A percentile compares a stretch with the other conserved stretches of the same genome.
These are phyloP conservation scores for Raddia distichophylla DNA, from an alignment of 176 grass and related monocot genomes.

Conservation along the genomic window DNA sequence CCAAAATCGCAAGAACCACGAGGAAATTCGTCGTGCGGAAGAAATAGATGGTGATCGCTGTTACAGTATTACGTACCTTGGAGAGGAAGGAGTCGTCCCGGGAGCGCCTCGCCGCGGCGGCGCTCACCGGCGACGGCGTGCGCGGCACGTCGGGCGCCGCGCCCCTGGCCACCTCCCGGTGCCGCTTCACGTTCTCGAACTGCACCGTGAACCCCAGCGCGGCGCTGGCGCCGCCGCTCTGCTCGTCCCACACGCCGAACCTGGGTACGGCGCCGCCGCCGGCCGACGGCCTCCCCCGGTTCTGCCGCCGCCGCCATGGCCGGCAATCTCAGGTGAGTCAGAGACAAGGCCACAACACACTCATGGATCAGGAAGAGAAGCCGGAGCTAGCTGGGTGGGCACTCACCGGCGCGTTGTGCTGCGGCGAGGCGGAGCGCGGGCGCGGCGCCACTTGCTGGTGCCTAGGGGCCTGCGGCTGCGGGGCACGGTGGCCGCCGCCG, in stretches of 20 bases:
- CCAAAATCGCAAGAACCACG: not conserved
- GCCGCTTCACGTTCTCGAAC: constrained; percentile 71
- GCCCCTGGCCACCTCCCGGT: constrained; percentile 49
- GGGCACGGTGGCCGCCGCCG: not conserved
- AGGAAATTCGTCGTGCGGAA: not conserved
- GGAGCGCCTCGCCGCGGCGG: not conserved
- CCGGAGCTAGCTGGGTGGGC: not conserved
- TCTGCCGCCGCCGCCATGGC: not conserved
- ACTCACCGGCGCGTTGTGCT: constrained; percentile 34
- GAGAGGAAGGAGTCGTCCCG: constrained; percentile 44
- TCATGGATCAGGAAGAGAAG: not conserved
- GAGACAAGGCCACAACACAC: not conserved
- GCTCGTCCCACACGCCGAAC: constrained; percentile 74
- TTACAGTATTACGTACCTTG: constrained; percentile 45
- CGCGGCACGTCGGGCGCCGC: constrained; percentile 34
- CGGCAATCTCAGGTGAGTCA: not conserved
- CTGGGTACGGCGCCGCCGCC: constrained; percentile 40
- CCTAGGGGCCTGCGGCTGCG: not conserved
- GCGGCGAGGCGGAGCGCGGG: constrained; percentile 44
- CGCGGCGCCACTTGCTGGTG: constrained; percentile 22
- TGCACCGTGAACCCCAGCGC: constrained; percentile 67
- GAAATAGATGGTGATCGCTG: not conserved
- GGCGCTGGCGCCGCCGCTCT: constrained; percentile 25
- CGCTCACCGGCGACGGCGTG: constrained; percentile 48
- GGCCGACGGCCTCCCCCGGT: constrained; percentile 39